Evolutionary conservation across 768 basidiomycete species (phyloP).

Genomic region (Stropharia rugosoannulata): DNA sequence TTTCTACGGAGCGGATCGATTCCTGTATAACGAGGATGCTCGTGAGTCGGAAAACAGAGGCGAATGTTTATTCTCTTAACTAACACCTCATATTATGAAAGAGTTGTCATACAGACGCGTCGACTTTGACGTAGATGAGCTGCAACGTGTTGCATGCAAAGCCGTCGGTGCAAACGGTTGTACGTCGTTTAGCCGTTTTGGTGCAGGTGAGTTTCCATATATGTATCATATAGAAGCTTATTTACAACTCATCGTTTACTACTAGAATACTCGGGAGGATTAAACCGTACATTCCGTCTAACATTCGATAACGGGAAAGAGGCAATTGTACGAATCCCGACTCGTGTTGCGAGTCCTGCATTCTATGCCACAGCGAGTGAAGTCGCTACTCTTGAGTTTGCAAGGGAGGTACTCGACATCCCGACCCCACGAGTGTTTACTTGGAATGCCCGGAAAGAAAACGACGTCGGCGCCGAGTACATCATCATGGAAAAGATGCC

Average conservation of each 20-base stretch:
- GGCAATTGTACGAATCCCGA: not conserved
- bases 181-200: conserved; percentile 12
- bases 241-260: too few relatives aligned
- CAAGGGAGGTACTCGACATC: conserved; percentile 16
- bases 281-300: not conserved
- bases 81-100: conserved; percentile 9
- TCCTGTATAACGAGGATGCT: conserved; percentile 26
- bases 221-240: too few relatives aligned
- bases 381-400: not conserved
- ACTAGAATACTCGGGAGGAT: not conserved
- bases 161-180: conserved; percentile 11
- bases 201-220: conserved; percentile 13
- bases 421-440: conserved; percentile 27
- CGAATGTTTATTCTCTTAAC: not conserved
- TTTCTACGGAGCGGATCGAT: conserved; percentile 14
- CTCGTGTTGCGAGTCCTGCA: not conserved
- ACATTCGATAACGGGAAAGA: not conserved
- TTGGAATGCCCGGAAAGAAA: conserved; percentile 23
- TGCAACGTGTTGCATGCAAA: conserved; percentile 12
- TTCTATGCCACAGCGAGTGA: not conserved
- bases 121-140: conserved; percentile 4
- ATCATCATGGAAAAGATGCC: conserved; percentile 32
- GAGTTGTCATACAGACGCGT: not conserved
- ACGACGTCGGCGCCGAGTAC: conserved; percentile 30
- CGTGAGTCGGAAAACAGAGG: conserved; percentile 11